phyloP scores from a whole-genome alignment of 495 filamentous ascomycete species.

The Podospora pseudopauciseta region DNA sequence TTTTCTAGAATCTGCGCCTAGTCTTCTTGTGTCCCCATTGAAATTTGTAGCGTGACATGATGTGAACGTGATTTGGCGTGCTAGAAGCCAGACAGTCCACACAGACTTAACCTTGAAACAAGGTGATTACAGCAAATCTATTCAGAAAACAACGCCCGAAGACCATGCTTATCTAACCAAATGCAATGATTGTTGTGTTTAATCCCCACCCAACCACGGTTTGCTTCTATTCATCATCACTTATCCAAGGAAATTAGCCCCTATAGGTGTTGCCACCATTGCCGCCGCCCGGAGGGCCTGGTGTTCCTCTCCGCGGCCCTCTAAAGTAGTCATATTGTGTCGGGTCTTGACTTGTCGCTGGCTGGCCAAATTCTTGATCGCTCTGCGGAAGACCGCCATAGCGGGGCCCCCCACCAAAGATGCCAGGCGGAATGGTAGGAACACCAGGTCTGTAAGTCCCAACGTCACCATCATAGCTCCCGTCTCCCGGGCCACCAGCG shows the following conservation, averaged over 20 bases:
- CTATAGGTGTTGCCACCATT: conserved; percentile 12
- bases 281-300: conserved; percentile 5
- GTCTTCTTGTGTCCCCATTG: background rate
- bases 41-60: background rate
- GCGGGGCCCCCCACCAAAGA: conserved; percentile 23
- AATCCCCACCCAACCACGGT: background rate
- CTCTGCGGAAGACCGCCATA: conserved; percentile 51
- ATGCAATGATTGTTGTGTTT: background rate
- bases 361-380: conserved; percentile 37
- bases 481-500: conserved; percentile 30
- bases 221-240: background rate
- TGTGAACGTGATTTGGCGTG: background rate
- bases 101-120: background rate
- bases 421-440: conserved; percentile 10
- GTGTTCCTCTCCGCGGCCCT: conserved; percentile 18
- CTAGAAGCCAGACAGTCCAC: background rate
- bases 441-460: conserved; percentile 18
- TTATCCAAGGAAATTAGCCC: background rate
- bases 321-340: conserved; percentile 39
- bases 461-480: conserved; percentile 27
- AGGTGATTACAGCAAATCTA: background rate
- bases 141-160: background rate
- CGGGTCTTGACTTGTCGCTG: conserved; percentile 19
- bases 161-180: background rate
- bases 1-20: background rate